phyloP scores from a whole-genome alignment of 192 early-diverging fungal genomes.

The Piromyces sp. region DNA sequence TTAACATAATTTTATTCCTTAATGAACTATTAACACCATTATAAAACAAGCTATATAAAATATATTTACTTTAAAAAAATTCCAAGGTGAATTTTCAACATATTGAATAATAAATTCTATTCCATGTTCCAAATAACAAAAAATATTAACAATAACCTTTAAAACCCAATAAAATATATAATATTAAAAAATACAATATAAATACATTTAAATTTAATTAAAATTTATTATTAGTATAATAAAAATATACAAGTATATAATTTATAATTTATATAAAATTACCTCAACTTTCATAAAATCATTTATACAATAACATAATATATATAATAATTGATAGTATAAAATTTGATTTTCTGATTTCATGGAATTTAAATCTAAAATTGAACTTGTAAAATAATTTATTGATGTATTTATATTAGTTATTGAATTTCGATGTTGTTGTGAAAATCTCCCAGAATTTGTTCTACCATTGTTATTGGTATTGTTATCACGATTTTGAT shows the following conservation, averaged over 20 bases:
- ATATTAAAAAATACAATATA: too few species aligned
- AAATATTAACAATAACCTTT: background rate
- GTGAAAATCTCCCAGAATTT: background rate
- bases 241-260: background rate
- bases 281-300: background rate
- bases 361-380: background rate
- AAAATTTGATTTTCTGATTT: background rate
- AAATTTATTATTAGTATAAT: too few species aligned
- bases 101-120: background rate
- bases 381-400: background rate
- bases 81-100: background rate
- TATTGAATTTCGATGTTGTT: background rate
- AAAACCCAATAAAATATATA: background rate
- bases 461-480: background rate
- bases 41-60: too few species aligned
- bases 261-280: background rate
- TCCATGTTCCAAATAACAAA: background rate
- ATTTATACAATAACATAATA: background rate
- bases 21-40: too few species aligned
- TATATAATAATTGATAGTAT: background rate
- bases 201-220: too few species aligned
- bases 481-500: background rate
- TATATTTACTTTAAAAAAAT: background rate
- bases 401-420: background rate
- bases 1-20: too few species aligned